These are phyloP conservation scores for Magnaporthiopsis poae DNA, from an alignment of 2,329 filamentous ascomycete species.

Conservation along the genomic window DNA sequence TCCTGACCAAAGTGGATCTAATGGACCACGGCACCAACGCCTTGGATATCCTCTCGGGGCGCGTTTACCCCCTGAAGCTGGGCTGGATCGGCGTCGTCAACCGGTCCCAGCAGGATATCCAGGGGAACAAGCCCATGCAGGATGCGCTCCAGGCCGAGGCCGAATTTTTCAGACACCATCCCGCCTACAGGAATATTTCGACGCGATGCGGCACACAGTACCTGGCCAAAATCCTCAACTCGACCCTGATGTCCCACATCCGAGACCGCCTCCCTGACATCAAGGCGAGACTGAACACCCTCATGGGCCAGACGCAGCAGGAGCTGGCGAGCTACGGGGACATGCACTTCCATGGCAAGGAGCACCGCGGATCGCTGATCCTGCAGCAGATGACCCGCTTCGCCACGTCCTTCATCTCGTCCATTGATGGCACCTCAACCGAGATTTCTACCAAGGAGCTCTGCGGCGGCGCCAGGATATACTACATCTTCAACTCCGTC, in stretches of 20 bases:
- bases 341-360: conserved; percentile 93
- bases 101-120: conserved; percentile 94
- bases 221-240: conserved; percentile 87
- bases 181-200: conserved; percentile 93
- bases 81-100: conserved; percentile 98
- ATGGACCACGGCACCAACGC: conserved; percentile 99
- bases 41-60: conserved; percentile 92
- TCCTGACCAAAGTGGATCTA: conserved; percentile 94
- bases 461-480: conserved; percentile 87
- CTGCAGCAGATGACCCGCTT: conserved; percentile 97
- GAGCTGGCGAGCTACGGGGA: conserved; percentile 96
- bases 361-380: conserved; percentile 89
- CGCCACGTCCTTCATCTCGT: conserved; percentile 93
- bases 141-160: conserved; percentile 82
- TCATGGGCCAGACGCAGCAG: conserved; percentile 99
- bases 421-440: conserved; percentile 94
- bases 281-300: conserved; percentile 90
- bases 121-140: conserved; percentile 85
- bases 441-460: conserved; percentile 98
- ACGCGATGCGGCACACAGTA: conserved; percentile 87
- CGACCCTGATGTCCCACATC: conserved; percentile 91
- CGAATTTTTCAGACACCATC: conserved; percentile 95
- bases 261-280: conserved; percentile 92
- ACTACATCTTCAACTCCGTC: conserved; percentile 98
- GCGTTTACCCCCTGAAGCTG: conserved; percentile 91